These are phyloP conservation scores for Scutellaria galericulata DNA, from an alignment of 257 asterid genomes.

Conservation along the genomic window DNA sequence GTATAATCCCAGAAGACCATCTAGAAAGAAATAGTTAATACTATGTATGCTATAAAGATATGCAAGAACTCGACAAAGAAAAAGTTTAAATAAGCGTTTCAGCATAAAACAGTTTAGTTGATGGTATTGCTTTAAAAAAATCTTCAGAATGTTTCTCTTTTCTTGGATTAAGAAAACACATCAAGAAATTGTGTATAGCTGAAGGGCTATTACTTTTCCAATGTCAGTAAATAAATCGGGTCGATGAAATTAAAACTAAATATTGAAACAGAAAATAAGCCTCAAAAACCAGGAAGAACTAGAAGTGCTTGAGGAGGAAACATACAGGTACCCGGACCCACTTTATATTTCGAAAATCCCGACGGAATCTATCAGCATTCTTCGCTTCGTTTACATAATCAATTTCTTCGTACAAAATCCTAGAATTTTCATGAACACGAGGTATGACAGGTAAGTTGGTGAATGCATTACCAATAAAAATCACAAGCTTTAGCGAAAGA, in stretches of 20 bases:
- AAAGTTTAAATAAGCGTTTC: neutral
- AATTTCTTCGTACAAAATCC: slow-evolving; percentile 91
- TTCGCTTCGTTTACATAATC: slow-evolving; percentile 89
- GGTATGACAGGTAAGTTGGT: neutral
- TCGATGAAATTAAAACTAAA: no score
- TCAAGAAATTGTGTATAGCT: no score
- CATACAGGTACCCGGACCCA: slow-evolving; percentile 98
- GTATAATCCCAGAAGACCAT: slow-evolving; percentile 90
- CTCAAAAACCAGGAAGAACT: slow-evolving; percentile 18
- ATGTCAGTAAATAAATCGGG: no score
- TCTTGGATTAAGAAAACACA: no score
- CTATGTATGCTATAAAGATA: neutral
- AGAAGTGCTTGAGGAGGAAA: slow-evolving; percentile 44
- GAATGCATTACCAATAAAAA: slow-evolving; percentile 4
- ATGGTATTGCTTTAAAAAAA: no score
- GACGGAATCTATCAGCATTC: slow-evolving; percentile 90
- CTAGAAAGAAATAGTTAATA: slow-evolving; percentile 40
- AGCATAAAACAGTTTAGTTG: neutral
- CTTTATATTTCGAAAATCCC: slow-evolving; percentile 88
- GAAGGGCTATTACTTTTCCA: no score
- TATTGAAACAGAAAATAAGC: slow-evolving; percentile 22
- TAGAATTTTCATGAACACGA: slow-evolving; percentile 42
- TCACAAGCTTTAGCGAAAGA: neutral
- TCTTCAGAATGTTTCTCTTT: no score
- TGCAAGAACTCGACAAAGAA: slow-evolving; percentile 1